These are phyloP conservation scores for Rhytidhysteron rufulum DNA, from an alignment of 2,329 filamentous ascomycete genomes.

Conservation along the genomic window DNA sequence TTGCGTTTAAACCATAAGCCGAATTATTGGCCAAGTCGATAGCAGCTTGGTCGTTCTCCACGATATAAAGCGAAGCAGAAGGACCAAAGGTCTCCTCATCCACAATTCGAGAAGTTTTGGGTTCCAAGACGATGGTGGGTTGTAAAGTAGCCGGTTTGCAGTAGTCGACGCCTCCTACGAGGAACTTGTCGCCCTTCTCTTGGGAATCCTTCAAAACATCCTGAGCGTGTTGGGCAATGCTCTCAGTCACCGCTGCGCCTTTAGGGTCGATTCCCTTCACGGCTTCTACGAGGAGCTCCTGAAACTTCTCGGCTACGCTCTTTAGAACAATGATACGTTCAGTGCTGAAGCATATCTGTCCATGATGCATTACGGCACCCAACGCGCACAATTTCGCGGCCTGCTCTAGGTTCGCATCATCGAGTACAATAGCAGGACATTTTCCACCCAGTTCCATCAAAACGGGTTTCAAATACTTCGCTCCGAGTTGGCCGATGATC, in stretches of 20 bases:
- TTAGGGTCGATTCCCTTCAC: conserved; percentile 3
- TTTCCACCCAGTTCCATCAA: conserved; percentile 46
- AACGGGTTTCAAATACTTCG: conserved; percentile 42
- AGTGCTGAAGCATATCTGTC: conserved; percentile 22
- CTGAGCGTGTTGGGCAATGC: conserved; percentile 7
- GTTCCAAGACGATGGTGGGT: conserved; percentile 7
- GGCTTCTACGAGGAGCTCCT: conserved; percentile 4
- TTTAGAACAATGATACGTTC: conserved; percentile 21
- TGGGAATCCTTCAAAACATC: conserved; percentile 8
- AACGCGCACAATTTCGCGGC: conserved; percentile 23
- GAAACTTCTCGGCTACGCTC: conserved; percentile 15
- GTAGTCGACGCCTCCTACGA: conserved; percentile 13
- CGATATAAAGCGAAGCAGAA: conserved; percentile 16
- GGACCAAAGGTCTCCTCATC: conserved; percentile 32
- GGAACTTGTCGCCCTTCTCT: conserved; percentile 20
- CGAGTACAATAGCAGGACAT: conserved; percentile 42
- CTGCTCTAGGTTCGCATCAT: conserved; percentile 46
- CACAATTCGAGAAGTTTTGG: conserved; percentile 17
- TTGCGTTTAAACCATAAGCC: conserved; percentile 26
- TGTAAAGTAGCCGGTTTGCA: conserved; percentile 2
- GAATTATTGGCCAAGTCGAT: conserved; percentile 26
- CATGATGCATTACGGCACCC: conserved; percentile 17
- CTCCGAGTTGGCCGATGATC: conserved; percentile 31
- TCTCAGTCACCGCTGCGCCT: conserved; percentile 6
- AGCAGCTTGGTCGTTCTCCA: conserved; percentile 29